These are phyloP conservation scores for Apium graveolens DNA, from an alignment of 129 eudicot species.

Conservation along the genomic window DNA sequence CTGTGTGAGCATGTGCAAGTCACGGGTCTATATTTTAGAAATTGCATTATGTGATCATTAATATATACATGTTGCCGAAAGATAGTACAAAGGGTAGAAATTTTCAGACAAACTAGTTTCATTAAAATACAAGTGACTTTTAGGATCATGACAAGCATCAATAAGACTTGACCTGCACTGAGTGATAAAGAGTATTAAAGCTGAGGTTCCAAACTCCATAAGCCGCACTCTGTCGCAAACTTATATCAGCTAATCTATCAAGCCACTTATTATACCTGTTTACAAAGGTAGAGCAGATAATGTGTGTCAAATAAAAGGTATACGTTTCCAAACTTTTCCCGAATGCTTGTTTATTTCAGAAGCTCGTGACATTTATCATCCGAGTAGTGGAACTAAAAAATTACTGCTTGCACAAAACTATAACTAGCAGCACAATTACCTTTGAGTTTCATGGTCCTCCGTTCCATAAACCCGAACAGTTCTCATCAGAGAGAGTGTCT, in stretches of 20 bases:
- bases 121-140: neutral
- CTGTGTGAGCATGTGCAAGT: too few species aligned
- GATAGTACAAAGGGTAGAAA: neutral
- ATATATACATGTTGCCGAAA: neutral
- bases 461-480: slow-evolving; percentile 99
- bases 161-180: slow-evolving; percentile 71
- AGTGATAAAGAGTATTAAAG: slow-evolving; percentile 91
- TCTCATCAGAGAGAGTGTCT: slow-evolving; percentile 91
- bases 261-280: slow-evolving; percentile 74
- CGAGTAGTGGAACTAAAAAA: neutral
- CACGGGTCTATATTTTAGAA: too few species aligned
- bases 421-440: slow-evolving; percentile 35
- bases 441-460: slow-evolving; percentile 69
- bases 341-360: slow-evolving; percentile 1
- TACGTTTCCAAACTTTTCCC: neutral
- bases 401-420: slow-evolving; percentile 1
- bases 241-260: slow-evolving; percentile 73
- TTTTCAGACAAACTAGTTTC: neutral
- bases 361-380: neutral
- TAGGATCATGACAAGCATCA: slow-evolving; percentile 9
- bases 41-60: neutral
- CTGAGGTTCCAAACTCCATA: slow-evolving; percentile 93
- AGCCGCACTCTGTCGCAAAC: slow-evolving; percentile 89
- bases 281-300: slow-evolving; percentile 14
- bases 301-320: neutral